Percentiles rank a stretch among this genome's conserved stretches.
These are phyloP conservation scores for Croton laevigatus DNA, from an alignment of 441 rosid genomes.

Conservation along the genomic window DNA sequence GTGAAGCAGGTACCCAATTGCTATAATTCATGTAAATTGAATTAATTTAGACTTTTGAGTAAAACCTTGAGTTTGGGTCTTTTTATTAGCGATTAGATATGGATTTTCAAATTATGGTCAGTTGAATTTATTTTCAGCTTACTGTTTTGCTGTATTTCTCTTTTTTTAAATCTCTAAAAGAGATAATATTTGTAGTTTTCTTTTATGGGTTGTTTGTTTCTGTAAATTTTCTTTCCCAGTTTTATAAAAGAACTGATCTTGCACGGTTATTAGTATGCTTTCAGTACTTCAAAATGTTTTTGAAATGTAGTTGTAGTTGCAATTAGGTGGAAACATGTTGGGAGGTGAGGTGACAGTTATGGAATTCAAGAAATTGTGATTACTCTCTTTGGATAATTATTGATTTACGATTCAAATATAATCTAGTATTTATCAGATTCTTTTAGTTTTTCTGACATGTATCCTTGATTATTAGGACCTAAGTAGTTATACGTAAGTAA, in stretches of 20 bases:
- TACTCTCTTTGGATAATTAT: neutral
- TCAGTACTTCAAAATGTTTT: neutral
- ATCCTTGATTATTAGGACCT: neutral
- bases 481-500: neutral
- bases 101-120: constrained; percentile 5
- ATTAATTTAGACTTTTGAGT: neutral
- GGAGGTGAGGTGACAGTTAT: no score
- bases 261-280: neutral
- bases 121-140: no score
- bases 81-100: neutral
- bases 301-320: neutral
- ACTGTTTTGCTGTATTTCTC: neutral
- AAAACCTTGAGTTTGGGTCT: neutral
- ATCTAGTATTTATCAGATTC: neutral
- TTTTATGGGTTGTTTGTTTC: neutral
- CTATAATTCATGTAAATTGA: neutral
- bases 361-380: neutral
- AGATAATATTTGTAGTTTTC: neutral
- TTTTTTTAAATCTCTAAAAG: neutral
- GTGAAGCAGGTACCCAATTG: constrained; percentile 69
- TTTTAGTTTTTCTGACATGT: neutral
- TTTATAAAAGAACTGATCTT: neutral
- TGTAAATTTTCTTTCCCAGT: neutral
- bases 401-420: neutral
- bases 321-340: neutral